phyloP scores from a whole-genome alignment of 768 basidiomycete species.

The Udeniomyces megalosporus region DNA sequence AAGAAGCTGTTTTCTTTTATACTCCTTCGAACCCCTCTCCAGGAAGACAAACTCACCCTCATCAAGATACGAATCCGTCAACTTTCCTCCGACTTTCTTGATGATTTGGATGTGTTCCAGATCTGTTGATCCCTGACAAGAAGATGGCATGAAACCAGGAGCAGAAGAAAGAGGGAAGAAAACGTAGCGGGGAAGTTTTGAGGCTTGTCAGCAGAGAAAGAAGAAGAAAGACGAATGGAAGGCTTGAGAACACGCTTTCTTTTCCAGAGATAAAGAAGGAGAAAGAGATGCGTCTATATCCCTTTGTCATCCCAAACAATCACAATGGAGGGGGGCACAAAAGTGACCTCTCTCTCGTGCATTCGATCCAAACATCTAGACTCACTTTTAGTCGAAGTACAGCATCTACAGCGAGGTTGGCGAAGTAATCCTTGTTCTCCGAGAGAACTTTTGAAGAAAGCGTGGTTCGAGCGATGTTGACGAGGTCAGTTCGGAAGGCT shows the following conservation, averaged over 20 bases:
- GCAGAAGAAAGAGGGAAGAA: not conserved
- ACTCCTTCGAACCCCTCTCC: no score
- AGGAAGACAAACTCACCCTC: conserved; percentile 48
- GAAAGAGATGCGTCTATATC: no score
- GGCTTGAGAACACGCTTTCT: no score
- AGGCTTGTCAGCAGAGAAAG: not conserved
- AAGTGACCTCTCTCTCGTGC: no score
- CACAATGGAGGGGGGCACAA: no score
- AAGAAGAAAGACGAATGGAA: not conserved
- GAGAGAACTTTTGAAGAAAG: conserved; percentile 88
- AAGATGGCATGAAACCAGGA: not conserved
- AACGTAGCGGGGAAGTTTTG: no score
- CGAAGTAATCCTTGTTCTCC: conserved; percentile 95
- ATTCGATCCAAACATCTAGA: not conserved
- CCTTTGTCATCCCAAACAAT: no score
- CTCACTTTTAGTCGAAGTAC: conserved; percentile 73
- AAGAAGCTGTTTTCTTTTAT: no score
- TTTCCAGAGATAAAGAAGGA: no score
- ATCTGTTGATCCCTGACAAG: conserved; percentile 90
- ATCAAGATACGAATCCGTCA: conserved; percentile 94
- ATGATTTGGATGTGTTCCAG: conserved; percentile 98
- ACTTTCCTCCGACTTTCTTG: conserved; percentile 98
- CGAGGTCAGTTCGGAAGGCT: conserved; percentile 70
- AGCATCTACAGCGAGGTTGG: conserved; percentile 92
- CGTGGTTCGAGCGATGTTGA: conserved; percentile 94